phyloP scores from a whole-genome alignment of 1,284 basidiomycete species.

The Wolfiporia cocos region DNA sequence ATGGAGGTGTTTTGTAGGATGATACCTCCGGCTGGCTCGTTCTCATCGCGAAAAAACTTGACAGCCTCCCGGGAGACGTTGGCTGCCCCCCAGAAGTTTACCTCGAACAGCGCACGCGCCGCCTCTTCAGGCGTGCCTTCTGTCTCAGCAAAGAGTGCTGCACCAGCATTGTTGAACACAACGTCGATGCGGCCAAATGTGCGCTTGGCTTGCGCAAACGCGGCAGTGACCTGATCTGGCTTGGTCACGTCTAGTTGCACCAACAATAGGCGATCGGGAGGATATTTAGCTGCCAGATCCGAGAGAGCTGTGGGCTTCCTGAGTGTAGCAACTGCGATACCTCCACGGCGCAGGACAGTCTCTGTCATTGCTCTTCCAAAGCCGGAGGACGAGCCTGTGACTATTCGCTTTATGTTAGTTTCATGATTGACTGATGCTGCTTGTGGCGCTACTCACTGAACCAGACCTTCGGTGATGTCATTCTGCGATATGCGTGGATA shows the following conservation, averaged over 20 bases:
- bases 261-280: conserved; percentile 9
- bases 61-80: conserved; percentile 14
- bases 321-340: conserved; percentile 11
- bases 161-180: conserved; percentile 14
- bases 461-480: conserved; percentile 4
- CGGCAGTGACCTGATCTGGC: conserved; percentile 5
- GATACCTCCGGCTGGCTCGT: conserved; percentile 26
- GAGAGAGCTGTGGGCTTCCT: conserved; percentile 8
- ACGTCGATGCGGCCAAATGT: conserved; percentile 15
- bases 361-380: conserved; percentile 10
- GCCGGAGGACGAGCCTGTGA: conserved; percentile 17
- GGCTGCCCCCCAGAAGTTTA: too few relatives aligned
- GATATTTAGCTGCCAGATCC: conserved; percentile 10
- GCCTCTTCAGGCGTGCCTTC: conserved; percentile 17
- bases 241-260: conserved; percentile 12
- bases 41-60: conserved; percentile 15
- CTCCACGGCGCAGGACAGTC: conserved; percentile 10
- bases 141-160: conserved; percentile 9
- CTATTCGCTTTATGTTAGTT: conserved; percentile 6
- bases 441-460: conserved; percentile 4
- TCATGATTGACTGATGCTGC: conserved; percentile 12
- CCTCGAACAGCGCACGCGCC: conserved; percentile 13
- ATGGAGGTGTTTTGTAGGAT: conserved; percentile 26
- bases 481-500: neutral
- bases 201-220: conserved; percentile 6